Evolutionary conservation across 1,284 basidiomycete species (phyloP).

Genomic region (Takashimella tepidaria): DNA sequence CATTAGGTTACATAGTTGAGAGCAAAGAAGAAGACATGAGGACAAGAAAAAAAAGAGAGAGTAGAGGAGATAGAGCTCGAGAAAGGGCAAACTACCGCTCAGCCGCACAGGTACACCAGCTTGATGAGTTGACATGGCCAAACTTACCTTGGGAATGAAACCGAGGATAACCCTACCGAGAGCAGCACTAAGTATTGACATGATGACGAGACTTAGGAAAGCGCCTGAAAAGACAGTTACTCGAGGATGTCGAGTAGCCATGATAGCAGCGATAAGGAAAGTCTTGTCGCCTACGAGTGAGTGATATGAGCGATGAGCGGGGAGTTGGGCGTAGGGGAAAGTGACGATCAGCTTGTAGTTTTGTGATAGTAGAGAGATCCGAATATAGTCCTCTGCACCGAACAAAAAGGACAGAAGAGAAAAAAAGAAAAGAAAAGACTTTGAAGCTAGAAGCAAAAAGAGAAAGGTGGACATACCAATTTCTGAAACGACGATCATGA

Average conservation of each 20-base stretch:
- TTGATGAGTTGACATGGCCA: too few species aligned
- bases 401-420: too few species aligned
- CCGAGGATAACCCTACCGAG: constrained; percentile 80
- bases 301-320: background rate
- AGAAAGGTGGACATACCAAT: constrained; percentile 48
- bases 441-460: too few species aligned
- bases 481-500: constrained; percentile 85
- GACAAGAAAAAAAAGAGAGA: background rate
- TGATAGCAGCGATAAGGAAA: constrained; percentile 92
- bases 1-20: too few species aligned
- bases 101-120: too few species aligned
- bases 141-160: constrained; percentile 62
- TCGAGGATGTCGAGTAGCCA: constrained; percentile 89
- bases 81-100: too few species aligned
- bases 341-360: background rate
- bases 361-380: background rate
- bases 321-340: background rate
- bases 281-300: constrained; percentile 79
- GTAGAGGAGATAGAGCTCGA: background rate
- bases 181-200: constrained; percentile 84
- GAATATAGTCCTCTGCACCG: too few species aligned
- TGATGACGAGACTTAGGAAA: constrained; percentile 79
- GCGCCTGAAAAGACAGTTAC: constrained; percentile 83
- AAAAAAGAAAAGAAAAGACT: too few species aligned
- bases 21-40: background rate